Percentiles rank a stretch among this genome's conserved stretches.
Evolutionary conservation across 2,329 filamentous ascomycete species (phyloP).

Genomic region (Mycocentrospora acerina): DNA sequence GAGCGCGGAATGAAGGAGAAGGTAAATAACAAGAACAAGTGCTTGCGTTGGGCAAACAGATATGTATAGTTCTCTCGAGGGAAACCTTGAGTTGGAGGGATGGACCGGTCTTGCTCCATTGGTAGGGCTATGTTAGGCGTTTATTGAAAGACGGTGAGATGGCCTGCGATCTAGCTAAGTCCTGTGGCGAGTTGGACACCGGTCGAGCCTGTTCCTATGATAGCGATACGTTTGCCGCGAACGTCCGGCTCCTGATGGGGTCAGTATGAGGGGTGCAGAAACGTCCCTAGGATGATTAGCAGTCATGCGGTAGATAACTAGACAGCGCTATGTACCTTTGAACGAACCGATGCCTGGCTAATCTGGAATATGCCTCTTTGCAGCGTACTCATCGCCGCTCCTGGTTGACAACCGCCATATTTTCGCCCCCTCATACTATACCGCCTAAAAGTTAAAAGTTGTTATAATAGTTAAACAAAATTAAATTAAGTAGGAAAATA

Average conservation of each 20-base stretch:
- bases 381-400: no score
- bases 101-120: constrained; percentile 22
- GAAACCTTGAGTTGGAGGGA: constrained; percentile 48
- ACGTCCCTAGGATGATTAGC: no score
- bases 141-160: constrained; percentile 61
- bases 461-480: no score
- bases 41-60: constrained; percentile 5
- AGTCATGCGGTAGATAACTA: neutral
- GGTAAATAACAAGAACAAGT: constrained; percentile 18
- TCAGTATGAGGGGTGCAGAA: constrained; percentile 62
- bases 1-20: constrained; percentile 18
- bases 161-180: constrained; percentile 52
- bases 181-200: constrained; percentile 64
- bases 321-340: constrained; percentile 13
- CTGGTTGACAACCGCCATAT: no score
- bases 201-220: constrained; percentile 62
- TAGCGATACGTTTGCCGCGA: constrained; percentile 57
- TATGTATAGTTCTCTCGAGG: constrained; percentile 30
- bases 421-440: no score
- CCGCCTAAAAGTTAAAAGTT: no score
- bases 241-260: constrained; percentile 56
- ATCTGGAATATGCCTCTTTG: constrained; percentile 47
- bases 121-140: constrained; percentile 49
- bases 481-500: no score
- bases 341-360: constrained; percentile 38